Evolutionary conservation across 169 alveolate species (phyloP), one percentile per base, ranked within the genome.

Genomic region (Toxoplasma gondii): DNA sequence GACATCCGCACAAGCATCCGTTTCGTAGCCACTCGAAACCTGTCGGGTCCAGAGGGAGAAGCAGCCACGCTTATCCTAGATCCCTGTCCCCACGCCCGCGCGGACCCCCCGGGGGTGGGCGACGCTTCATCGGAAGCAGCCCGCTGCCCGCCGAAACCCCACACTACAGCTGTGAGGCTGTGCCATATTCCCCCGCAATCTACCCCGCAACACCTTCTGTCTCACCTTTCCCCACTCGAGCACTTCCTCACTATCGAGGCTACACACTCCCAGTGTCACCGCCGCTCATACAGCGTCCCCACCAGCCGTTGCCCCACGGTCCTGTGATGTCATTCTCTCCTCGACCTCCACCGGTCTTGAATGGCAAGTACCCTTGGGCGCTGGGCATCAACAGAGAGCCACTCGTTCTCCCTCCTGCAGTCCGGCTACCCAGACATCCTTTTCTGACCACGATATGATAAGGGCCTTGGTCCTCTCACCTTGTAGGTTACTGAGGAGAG

Each of bases 91-190:
- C 87, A 31, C 24, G 39, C 53, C 53, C 53, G 16, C 39, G 87
- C 29, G 87, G 87, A 27, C 87, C 87, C 0, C 87, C 87, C 43
- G 45, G 45, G 84, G 39, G 84, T 0, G 44, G 84, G 87, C 87
- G 53, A 9, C 87, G 53, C 7, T n/a, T 39, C 53, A 24, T 0
- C 4, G 87, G 87, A 39, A 34, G 44, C 36, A 31, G 87, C 22
- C 87, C 87, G 41, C 45, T 78, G 39, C 87, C 43, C 44, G 87
- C 87, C 7, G 87, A 17, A 19, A 31, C 45, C 45, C 87, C 87
- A 5, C 39, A 31, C 31, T 78, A 78, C 84, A 27, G 0, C 41
- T 78, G 34, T 34, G 87, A 31, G 34, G 34, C 87, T 7, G 53
- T 44, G 87, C 53, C 27, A n/a, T 74, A 27, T 34, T 0, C 0